Base-by-base conservation (phyloP, 2,329 filamentous ascomycete genomes). In the Chaetomium strumarium region DNA sequence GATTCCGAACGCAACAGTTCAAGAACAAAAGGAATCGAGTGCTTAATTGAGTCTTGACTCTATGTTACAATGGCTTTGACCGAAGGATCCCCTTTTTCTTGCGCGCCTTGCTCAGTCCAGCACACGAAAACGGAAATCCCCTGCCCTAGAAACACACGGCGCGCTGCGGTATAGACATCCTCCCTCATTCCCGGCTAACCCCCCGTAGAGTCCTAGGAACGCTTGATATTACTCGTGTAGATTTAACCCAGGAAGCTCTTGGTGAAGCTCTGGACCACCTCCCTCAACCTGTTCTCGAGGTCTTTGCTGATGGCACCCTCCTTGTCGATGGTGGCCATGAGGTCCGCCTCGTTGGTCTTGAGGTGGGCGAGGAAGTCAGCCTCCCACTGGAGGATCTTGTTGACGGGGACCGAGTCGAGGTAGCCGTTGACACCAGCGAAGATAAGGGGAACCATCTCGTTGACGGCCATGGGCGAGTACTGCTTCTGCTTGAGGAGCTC, bases 401-500 rank as follows among this genome's bases (percentile, higher is more conserved):
- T 72, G 70, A 97, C 93, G 60, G 93, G 93, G 63, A 99, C 81
- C 66, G 61, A 70, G 79, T 99, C 93, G 64, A 99, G 85, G 77
- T 82, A 78, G 80, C 93, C 93, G 78, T 97, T 97, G 79, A 99
- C 90, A 95, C 93, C 93, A 63, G 93, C 92, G 77, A 83, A 99
- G 83, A 99, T 97, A 65, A 99, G 85, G 65, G 93, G 93, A 80
- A 99, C 93, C 92, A 97, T 97, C 81, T 99, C 92, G 81, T 95
- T 93, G 72, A 97, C 92, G 65, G 90, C 88, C 91, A 96, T 96
- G 67, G 93, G 93, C 43, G 83, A 86, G 84, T 97, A 99, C 80
- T 99, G 93, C 85, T 96, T 96, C 84, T 99, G 93, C 87, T 97
- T 97, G 69, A 96, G 87, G 64, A 96, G 88, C 84, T 97, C 92